These are phyloP conservation scores for Suillus occidentalis DNA, from an alignment of 768 basidiomycete genomes.

Conservation along the genomic window DNA sequence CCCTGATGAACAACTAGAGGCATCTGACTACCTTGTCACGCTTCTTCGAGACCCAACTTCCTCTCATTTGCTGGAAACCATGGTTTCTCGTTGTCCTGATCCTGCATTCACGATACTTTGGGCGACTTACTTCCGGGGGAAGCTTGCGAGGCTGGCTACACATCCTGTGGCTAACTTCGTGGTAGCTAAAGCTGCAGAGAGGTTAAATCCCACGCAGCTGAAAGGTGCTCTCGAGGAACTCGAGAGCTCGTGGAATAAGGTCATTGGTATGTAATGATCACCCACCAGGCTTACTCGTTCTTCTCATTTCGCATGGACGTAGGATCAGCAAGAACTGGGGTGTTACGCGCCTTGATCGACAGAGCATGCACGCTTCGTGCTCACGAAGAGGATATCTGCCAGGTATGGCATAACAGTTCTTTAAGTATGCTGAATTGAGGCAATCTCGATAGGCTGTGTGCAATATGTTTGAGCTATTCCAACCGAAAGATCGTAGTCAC, in stretches of 20 bases:
- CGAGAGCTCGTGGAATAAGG: slow-evolving; percentile 52
- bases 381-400: slow-evolving; percentile 49
- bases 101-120: slow-evolving; percentile 68
- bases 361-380: slow-evolving; percentile 51
- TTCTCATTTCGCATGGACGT: neutral
- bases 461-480: slow-evolving; percentile 56
- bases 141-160: slow-evolving; percentile 65
- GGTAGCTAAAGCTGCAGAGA: slow-evolving; percentile 72
- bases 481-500: slow-evolving; percentile 46
- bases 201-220: slow-evolving; percentile 58
- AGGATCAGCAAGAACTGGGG: slow-evolving; percentile 76
- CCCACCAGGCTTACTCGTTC: neutral
- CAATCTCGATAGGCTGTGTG: slow-evolving; percentile 50
- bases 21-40: slow-evolving; percentile 78
- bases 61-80: slow-evolving; percentile 85
- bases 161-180: slow-evolving; percentile 98
- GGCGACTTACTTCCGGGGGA: slow-evolving; percentile 75
- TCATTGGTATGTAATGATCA: slow-evolving; percentile 59
- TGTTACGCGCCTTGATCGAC: slow-evolving; percentile 75
- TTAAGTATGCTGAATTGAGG: slow-evolving; percentile 10
- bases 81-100: slow-evolving; percentile 63
- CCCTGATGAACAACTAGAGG: slow-evolving; percentile 39
- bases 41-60: slow-evolving; percentile 85
- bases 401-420: slow-evolving; percentile 45
- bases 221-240: slow-evolving; percentile 60